phyloP scores from a whole-genome alignment of 116 monocot genomes.

The Trichopus zeylanicus region DNA sequence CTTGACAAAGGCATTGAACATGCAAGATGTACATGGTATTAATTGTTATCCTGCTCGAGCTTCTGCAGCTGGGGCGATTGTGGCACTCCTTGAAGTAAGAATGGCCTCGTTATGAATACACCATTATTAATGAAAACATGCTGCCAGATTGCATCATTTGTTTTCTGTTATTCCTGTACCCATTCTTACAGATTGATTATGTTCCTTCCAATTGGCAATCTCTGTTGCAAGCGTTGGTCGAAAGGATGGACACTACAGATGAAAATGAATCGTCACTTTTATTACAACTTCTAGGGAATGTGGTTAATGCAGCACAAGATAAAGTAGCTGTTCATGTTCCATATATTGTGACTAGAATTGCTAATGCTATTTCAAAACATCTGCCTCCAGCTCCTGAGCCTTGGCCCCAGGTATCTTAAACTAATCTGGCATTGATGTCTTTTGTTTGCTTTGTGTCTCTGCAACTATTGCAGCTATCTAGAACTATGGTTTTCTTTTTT shows the following conservation, averaged over 20 bases:
- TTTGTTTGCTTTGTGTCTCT: neutral
- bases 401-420: constrained; percentile 68
- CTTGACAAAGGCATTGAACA: constrained; percentile 42
- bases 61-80: constrained; percentile 66
- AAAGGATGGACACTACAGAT: constrained; percentile 30
- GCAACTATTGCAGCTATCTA: too few species aligned
- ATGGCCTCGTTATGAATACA: neutral
- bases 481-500: too few species aligned
- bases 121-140: constrained; percentile 2
- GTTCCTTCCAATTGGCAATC: constrained; percentile 52
- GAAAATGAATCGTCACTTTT: constrained; percentile 55
- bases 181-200: constrained; percentile 47
- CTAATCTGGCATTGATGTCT: too few species aligned
- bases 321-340: constrained; percentile 48
- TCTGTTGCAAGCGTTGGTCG: constrained; percentile 45
- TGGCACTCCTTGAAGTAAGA: constrained; percentile 65
- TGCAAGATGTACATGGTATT: constrained; percentile 25
- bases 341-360: constrained; percentile 34
- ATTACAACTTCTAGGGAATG: constrained; percentile 49
- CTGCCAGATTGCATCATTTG: neutral
- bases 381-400: constrained; percentile 53
- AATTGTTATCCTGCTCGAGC: constrained; percentile 57
- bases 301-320: constrained; percentile 47
- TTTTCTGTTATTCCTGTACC: constrained; percentile 7
- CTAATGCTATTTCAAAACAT: constrained; percentile 27